phyloP scores from a whole-genome alignment of 805 yeast species.

The Saturnispora sanitii region DNA sequence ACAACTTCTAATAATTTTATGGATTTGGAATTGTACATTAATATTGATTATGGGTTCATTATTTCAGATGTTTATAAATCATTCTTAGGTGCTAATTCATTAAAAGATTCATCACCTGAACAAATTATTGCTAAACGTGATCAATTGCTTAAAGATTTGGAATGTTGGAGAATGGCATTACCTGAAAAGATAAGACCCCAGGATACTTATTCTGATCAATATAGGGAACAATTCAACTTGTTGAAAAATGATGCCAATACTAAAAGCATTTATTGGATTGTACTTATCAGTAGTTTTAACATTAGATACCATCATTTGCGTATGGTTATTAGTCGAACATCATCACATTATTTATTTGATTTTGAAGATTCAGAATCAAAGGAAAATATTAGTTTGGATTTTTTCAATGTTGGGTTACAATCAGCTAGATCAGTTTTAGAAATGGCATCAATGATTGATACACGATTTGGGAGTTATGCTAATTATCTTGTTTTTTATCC shows the following conservation, averaged over 20 bases:
- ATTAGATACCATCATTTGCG: slow-evolving; percentile 22
- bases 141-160: slow-evolving; percentile 18
- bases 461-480: slow-evolving; percentile 11
- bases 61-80: slow-evolving; percentile 20
- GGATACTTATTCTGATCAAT: slow-evolving; percentile 4
- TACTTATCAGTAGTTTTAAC: slow-evolving; percentile 13
- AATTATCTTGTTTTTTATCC: slow-evolving; percentile 23
- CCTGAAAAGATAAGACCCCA: slow-evolving; percentile 22
- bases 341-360: slow-evolving; percentile 6
- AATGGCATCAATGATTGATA: slow-evolving; percentile 14
- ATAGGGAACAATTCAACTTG: slow-evolving; percentile 8
- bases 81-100: slow-evolving; percentile 24
- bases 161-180: slow-evolving; percentile 21
- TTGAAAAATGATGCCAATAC: slow-evolving; percentile 4
- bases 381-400: not conserved
- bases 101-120: slow-evolving; percentile 13
- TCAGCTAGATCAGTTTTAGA: slow-evolving; percentile 22
- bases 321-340: slow-evolving; percentile 21
- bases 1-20: not conserved
- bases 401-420: slow-evolving; percentile 1
- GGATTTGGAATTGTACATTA: slow-evolving; percentile 13
- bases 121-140: slow-evolving; percentile 13
- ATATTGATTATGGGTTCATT: slow-evolving; percentile 19
- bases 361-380: not conserved
- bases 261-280: slow-evolving; percentile 8